Evolutionary conservation across 1,139 yeast genomes (phyloP), one percentile per base, ranked within the genome.

Genomic region (Casaregolazyma suthepensis): DNA sequence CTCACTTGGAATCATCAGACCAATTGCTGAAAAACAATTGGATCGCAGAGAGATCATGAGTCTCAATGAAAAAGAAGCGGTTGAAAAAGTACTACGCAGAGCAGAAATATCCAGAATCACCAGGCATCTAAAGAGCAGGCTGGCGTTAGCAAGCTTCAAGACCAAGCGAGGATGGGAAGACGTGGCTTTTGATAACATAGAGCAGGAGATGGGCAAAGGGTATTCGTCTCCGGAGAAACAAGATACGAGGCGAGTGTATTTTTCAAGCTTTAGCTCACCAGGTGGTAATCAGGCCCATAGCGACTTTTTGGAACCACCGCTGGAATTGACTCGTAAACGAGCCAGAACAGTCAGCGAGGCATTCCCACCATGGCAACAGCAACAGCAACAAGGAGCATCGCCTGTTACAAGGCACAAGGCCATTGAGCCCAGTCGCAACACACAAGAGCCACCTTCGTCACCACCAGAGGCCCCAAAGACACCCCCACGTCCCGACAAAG

Each of bases 401-500:
- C 46, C 46, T 2, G 46, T 26, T 26, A 26, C 12, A 26, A 26
- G 31, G 10, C 31, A 26, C 6, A 9, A 9, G 31, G 31, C 31
- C 6, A 26, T 26, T 26, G 40, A 35, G 17, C 40, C 40, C 13
- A 44, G 22, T 23, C 31, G 19, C 12, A 19, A 3, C 2, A 6
- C 47, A n/a, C 31, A 17, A 26, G 44, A 22, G 35, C 35, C 55
- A n/a, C 51, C 48, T 17, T 53, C 57, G 23, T 51, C 57, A 5
- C 57, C 57, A 44, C 40, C 56, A 44, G 46, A 54, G 22, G 55
- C 60, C 7, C 46, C 59, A 29, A 52, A 55, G 23, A 53, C 56
- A 6, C 59, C 63, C 1, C 66, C 66, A 10, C 51, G 58, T 35
- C 61, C 64, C 7, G 83, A 80, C 56, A 87, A 84, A 52, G 90